Conservation (phyloP, 306 rosid species). For the Fragaria nilgerrensis region DNA sequence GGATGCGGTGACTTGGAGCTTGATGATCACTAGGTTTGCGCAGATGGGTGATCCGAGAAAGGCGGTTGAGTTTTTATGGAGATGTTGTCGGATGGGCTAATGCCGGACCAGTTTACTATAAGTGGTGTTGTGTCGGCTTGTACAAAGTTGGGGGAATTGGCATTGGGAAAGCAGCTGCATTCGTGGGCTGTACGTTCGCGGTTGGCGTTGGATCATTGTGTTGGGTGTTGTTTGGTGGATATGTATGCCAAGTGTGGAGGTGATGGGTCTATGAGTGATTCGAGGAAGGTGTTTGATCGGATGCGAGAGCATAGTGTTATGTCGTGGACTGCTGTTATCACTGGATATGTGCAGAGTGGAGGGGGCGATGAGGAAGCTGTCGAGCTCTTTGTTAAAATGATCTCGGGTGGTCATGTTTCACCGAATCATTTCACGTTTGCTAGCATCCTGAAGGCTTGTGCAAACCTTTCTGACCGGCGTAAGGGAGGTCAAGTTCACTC, state of each 20-base stretch:
- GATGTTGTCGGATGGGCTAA: slow-evolving; percentile 3
- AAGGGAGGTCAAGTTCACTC: slow-evolving; percentile 21
- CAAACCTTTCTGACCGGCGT: slow-evolving; percentile 12
- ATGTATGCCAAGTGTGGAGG: slow-evolving; percentile 22
- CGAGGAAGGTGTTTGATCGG: slow-evolving; percentile 25
- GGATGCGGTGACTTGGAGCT: slow-evolving; percentile 17
- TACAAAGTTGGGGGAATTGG: slow-evolving; percentile 3
- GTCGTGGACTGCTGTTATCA: slow-evolving; percentile 28
- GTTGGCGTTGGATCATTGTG: slow-evolving; percentile 14
- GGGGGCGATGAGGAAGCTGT: slow-evolving; percentile 12
- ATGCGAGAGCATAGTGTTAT: slow-evolving; percentile 19
- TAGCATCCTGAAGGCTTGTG: slow-evolving; percentile 28
- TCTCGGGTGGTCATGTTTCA: neutral
- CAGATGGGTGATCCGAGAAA: slow-evolving; percentile 1
- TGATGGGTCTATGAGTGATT: slow-evolving; percentile 13
- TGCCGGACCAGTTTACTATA: slow-evolving; percentile 19
- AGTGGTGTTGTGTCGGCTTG: slow-evolving; percentile 20
- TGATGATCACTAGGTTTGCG: slow-evolving; percentile 22
- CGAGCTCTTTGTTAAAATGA: slow-evolving; percentile 13
- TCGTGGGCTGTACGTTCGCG: slow-evolving; percentile 13
- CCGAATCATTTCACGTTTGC: slow-evolving; percentile 29
- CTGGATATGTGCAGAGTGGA: slow-evolving; percentile 23
- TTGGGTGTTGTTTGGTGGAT: slow-evolving; percentile 26
- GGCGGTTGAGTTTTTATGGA: slow-evolving; percentile 15
- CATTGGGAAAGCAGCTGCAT: slow-evolving; percentile 24